These are phyloP conservation scores for Volvox carteri DNA, from an alignment of 163 green algal species.

Conservation along the genomic window DNA sequence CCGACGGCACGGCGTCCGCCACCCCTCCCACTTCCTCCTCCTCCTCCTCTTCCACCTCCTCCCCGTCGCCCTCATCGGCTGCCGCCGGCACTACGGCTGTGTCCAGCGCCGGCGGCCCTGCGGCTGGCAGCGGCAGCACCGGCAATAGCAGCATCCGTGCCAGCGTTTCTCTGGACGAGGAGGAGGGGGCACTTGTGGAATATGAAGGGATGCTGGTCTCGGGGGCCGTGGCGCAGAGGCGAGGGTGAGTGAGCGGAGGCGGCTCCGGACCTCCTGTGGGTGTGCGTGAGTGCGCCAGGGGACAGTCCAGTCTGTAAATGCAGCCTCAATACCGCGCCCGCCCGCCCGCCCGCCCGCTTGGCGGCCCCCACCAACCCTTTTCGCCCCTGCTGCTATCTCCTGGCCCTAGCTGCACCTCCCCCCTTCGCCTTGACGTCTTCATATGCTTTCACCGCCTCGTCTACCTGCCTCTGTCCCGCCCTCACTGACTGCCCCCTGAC, in stretches of 20 bases:
- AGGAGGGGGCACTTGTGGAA: constrained; percentile 83
- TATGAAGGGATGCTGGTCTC: constrained; percentile 94
- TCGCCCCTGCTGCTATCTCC: too few relatives aligned
- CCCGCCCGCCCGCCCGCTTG: too few relatives aligned
- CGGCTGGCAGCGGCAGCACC: not conserved
- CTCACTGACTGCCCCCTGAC: not conserved
- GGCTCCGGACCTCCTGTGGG: too few relatives aligned
- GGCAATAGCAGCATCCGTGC: not conserved
- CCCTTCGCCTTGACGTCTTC: constrained; percentile 6
- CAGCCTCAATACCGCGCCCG: too few relatives aligned
- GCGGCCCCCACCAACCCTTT: too few relatives aligned
- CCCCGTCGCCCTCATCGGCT: not conserved
- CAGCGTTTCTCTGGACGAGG: not conserved
- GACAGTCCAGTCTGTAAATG: too few relatives aligned
- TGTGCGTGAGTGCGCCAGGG: too few relatives aligned
- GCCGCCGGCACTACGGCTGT: not conserved
- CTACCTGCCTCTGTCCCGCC: not conserved
- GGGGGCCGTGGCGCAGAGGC: constrained; percentile 81
- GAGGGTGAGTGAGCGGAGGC: constrained; percentile 51
- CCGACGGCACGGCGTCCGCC: not conserved
- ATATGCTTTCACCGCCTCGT: too few relatives aligned
- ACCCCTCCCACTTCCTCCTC: not conserved
- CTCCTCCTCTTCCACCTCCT: not conserved
- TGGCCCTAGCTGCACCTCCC: not conserved
- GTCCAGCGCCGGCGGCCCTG: not conserved